Percentiles rank a stretch among this genome's conserved stretches.
phyloP scores from a whole-genome alignment of 2,329 filamentous ascomycete genomes.

The Pyrenophora teres region DNA sequence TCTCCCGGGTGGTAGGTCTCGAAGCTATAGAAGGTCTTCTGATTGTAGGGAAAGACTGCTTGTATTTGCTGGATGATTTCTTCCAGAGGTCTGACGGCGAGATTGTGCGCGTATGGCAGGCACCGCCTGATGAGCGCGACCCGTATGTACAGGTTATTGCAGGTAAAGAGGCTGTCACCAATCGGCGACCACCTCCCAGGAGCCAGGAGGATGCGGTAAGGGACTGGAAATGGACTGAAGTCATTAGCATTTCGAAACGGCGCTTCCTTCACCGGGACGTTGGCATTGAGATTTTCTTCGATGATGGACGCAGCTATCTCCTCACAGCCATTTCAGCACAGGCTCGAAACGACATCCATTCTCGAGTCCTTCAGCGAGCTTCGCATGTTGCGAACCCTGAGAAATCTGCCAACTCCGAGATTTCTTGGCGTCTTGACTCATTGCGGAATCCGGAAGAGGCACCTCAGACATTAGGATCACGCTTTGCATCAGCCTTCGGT shows the following conservation, averaged over 20 bases:
- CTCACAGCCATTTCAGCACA: conserved; percentile 78
- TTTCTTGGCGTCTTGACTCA: conserved; percentile 88
- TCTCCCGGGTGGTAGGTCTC: conserved; percentile 89
- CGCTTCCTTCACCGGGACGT: conserved; percentile 95
- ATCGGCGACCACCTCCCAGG: conserved; percentile 38
- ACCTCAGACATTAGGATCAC: conserved; percentile 75
- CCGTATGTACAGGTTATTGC: conserved; percentile 94
- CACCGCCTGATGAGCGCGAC: conserved; percentile 87
- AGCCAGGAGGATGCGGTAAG: conserved; percentile 71
- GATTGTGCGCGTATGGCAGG: conserved; percentile 95
- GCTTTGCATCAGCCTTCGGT: conserved; percentile 91
- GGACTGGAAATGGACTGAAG: conserved; percentile 91
- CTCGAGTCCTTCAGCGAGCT: conserved; percentile 75
- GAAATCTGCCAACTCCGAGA: conserved; percentile 76
- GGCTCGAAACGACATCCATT: conserved; percentile 78
- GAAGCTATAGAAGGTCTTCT: conserved; percentile 93
- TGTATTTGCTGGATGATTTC: conserved; percentile 96
- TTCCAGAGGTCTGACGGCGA: conserved; percentile 95
- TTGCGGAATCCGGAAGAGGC: conserved; percentile 70
- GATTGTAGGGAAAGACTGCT: conserved; percentile 85
- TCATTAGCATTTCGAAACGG: conserved; percentile 94
- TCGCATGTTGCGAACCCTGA: conserved; percentile 76
- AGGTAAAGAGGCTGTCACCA: conserved; percentile 68
- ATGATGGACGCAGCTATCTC: conserved; percentile 92
- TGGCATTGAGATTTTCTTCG: conserved; percentile 96